phyloP scores from a whole-genome alignment of 192 early-diverging fungal genomes.

The Spizellomyces sp. region DNA sequence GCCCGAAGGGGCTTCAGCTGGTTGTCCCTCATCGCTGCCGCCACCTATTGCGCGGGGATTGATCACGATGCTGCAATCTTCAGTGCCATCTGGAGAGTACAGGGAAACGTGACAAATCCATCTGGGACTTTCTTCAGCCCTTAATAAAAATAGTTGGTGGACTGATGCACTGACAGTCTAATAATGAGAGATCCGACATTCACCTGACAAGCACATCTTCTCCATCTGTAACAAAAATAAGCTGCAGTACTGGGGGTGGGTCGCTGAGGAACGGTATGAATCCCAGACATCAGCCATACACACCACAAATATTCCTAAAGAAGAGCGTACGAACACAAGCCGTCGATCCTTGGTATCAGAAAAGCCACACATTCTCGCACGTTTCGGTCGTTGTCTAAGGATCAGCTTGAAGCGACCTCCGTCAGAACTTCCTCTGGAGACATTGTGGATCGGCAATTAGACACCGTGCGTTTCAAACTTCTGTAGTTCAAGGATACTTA shows the following conservation, averaged over 20 bases:
- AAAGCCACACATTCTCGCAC: conserved; percentile 51
- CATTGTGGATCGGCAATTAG: no score
- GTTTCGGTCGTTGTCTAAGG: conserved; percentile 41
- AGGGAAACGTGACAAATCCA: conserved; percentile 44
- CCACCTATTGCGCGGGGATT: conserved; percentile 22
- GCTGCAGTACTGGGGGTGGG: conserved; percentile 41
- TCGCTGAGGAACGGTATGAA: conserved; percentile 12
- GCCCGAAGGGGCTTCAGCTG: background rate
- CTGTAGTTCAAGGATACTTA: no score
- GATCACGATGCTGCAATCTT: conserved; percentile 35
- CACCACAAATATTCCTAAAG: background rate
- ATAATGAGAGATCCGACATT: background rate
- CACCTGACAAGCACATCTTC: conserved; percentile 21
- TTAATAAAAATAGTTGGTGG: background rate
- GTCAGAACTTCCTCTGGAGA: no score
- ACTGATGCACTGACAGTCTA: no score
- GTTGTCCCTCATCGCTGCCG: background rate
- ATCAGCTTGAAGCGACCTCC: conserved; percentile 21
- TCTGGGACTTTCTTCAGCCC: background rate
- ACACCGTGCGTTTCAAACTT: no score
- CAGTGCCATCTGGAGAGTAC: conserved; percentile 25
- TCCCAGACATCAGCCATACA: background rate
- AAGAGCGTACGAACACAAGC: conserved; percentile 29
- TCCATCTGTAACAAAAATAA: conserved; percentile 14
- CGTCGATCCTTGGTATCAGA: conserved; percentile 40